Conservation (phyloP, 768 basidiomycete species). For the Tulasnella sp. region DNA sequence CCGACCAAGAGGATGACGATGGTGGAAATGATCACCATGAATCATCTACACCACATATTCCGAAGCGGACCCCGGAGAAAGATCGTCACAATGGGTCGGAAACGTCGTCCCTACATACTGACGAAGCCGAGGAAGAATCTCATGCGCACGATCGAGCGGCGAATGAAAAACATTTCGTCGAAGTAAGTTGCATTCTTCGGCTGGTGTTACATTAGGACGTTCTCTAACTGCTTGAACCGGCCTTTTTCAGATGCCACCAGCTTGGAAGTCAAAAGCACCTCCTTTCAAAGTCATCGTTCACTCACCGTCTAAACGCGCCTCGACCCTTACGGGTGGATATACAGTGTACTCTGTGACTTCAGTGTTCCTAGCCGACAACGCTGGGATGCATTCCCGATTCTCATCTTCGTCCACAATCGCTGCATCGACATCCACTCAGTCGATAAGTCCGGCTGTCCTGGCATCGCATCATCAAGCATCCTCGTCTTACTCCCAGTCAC, state of each 20-base stretch:
- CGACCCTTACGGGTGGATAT: constrained; percentile 56
- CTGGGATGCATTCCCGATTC: constrained; percentile 7
- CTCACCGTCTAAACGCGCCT: constrained; percentile 66
- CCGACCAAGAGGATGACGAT: constrained; percentile 29
- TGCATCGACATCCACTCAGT: background rate
- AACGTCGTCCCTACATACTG: too few relatives aligned
- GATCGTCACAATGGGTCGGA: too few relatives aligned
- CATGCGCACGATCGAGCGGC: constrained; percentile 27
- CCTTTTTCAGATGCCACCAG: constrained; percentile 27
- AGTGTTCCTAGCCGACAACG: constrained; percentile 36
- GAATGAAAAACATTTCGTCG: constrained; percentile 60
- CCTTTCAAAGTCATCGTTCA: constrained; percentile 66
- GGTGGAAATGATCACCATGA: too few relatives aligned
- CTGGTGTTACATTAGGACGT: too few relatives aligned
- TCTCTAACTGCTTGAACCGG: too few relatives aligned
- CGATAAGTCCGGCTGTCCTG: background rate
- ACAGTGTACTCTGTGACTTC: constrained; percentile 71
- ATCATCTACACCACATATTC: too few relatives aligned
- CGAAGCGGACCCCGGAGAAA: background rate
- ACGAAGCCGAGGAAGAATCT: background rate
- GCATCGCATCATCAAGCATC: background rate
- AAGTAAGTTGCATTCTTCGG: too few relatives aligned
- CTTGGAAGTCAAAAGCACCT: constrained; percentile 66
- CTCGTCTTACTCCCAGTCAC: background rate
- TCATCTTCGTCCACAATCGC: background rate